These are phyloP conservation scores for Forsythia suspensa DNA, from an alignment of 257 asterid species.

Conservation along the genomic window DNA sequence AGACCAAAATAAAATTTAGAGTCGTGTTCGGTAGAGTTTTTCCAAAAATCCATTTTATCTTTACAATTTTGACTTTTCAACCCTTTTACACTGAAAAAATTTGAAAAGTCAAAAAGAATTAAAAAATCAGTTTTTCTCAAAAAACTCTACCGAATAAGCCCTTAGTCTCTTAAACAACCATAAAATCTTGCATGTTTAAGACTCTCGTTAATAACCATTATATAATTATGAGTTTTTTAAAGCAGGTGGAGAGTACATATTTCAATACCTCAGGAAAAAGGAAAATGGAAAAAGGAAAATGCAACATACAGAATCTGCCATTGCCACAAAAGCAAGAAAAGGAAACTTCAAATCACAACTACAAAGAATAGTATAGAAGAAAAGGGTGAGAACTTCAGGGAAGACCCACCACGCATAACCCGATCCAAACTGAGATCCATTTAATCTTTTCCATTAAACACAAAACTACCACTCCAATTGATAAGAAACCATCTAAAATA, in stretches of 20 bases:
- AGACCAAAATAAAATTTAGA: too few species aligned
- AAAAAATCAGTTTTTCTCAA: too few species aligned
- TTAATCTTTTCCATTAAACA: conserved; percentile 17
- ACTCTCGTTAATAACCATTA: too few species aligned
- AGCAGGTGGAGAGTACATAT: conserved; percentile 4
- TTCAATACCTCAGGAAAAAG: conserved; percentile 13
- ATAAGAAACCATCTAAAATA: not conserved
- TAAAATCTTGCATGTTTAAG: too few species aligned
- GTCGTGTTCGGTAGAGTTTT: too few species aligned
- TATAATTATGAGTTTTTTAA: not conserved
- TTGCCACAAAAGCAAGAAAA: conserved; percentile 4
- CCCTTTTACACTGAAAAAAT: too few species aligned
- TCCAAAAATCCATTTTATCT: too few species aligned
- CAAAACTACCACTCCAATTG: conserved; percentile 21
- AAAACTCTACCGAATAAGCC: too few species aligned
- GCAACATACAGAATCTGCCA: conserved; percentile 23
- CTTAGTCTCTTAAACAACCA: too few species aligned
- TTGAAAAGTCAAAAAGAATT: too few species aligned
- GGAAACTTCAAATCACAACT: conserved; percentile 14
- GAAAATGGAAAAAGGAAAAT: conserved; percentile 7
- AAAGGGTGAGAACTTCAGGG: conserved; percentile 18
- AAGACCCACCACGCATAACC: conserved; percentile 25
- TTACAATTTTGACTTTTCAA: too few species aligned
- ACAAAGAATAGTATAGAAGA: conserved; percentile 23
- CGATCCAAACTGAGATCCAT: conserved; percentile 28